Evolutionary conservation across 305 asterid genomes (phyloP).

Genomic region (Striga hermonthica): DNA sequence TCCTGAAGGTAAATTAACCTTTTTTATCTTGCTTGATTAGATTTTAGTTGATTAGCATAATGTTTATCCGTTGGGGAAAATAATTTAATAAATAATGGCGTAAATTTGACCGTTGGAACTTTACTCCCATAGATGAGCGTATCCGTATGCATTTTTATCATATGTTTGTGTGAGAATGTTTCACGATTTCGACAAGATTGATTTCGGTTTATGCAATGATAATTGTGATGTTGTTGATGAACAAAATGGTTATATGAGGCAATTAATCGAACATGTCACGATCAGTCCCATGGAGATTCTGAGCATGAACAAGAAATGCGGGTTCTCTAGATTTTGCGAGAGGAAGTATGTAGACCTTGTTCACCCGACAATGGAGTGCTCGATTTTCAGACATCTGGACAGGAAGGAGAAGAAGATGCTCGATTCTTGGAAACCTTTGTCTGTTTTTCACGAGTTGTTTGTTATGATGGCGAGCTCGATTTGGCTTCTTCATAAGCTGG

Average conservation of each 20-base stretch:
- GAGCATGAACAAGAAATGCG: constrained; percentile 60
- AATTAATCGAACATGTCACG: constrained; percentile 66
- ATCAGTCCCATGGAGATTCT: constrained; percentile 72
- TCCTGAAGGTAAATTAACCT: constrained; percentile 58
- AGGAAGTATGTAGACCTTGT: constrained; percentile 74
- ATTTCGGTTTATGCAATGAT: constrained; percentile 18
- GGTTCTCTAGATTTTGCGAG: constrained; percentile 72
- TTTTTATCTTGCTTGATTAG: not conserved
- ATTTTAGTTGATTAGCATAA: too few relatives aligned
- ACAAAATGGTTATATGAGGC: constrained; percentile 42
- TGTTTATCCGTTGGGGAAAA: too few relatives aligned
- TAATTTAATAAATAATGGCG: too few relatives aligned
- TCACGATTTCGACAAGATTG: not conserved
- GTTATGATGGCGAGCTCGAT: constrained; percentile 84
- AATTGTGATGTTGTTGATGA: constrained; percentile 30
- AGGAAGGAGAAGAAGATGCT: constrained; percentile 72
- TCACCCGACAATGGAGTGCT: constrained; percentile 86
- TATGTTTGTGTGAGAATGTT: too few relatives aligned
- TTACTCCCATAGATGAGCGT: too few relatives aligned
- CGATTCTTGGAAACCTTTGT: constrained; percentile 80
- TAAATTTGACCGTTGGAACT: too few relatives aligned
- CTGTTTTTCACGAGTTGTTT: constrained; percentile 74
- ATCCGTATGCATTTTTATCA: too few relatives aligned
- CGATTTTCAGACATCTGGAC: constrained; percentile 70
- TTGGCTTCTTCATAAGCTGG: constrained; percentile 89